Evolutionary conservation across 441 rosid genomes (phyloP), one percentile per base, ranked within the genome.

Genomic region (Croton laevigatus): DNA sequence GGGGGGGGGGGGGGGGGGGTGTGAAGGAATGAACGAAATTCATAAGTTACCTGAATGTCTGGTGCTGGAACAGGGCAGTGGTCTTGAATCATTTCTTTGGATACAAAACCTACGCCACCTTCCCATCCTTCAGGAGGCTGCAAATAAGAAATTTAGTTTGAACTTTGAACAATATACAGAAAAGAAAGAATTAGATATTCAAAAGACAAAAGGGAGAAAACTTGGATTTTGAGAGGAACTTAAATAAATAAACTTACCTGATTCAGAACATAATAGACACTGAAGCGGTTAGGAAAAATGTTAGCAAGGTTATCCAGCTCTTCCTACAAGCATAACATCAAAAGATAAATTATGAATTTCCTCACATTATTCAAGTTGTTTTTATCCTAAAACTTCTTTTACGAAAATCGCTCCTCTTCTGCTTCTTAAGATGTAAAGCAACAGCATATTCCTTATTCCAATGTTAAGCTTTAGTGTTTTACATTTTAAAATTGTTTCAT

Each of bases 231-330:
- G 42, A 20, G 11, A 51, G 52, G 6, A 46, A 42, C 58, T 1
- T 32, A 49, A 71, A 42, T 3, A 57, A 65, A 11, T 16, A 58
- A 66, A 11, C 7, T 23, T 57, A 92, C 98, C 98, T 92, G 91
- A 82, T 90, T 94, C 79, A 94, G 57, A 72, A 94, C 98, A 65
- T 88, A 89, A 79, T 83, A 88, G 75, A 89, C 71, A 57, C 81
- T 84, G 83, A 90, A 87, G 62, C 87, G 88, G 64, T 81, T 82
- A 0, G 97, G 89, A 70, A 84, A 90, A 19, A 55, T 80, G 10
- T 79, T 55, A 14, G 89, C 87, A 71, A 94, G 82, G 73, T 75
- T 67, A 71, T 92, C 98, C 71, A 92, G 70, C 74, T 90, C 97
- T 76, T 92, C 98, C 98, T 94, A 87, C 75, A 77, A 62, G 48